Base-by-base conservation (phyloP, 441 rosid genomes). In the Mallotus repandus region DNA sequence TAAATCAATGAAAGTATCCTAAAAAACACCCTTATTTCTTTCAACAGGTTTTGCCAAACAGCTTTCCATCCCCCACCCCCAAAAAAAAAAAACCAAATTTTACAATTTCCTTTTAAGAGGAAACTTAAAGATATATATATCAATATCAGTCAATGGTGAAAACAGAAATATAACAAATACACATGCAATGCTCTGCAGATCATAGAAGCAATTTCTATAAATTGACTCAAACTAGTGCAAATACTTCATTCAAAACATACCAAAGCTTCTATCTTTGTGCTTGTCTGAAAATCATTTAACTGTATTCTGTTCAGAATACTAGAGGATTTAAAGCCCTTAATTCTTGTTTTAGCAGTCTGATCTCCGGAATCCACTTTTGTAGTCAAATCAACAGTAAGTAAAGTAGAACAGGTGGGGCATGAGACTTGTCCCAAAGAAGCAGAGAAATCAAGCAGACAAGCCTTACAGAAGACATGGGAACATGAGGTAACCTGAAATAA, bases 191-290 rank as follows among this genome's bases (percentile, higher is more conserved):
- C 22, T 54, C 22, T 63, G 14, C 35, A 58, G 55, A 25, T 22
- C 50, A 52, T 8, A 69, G 2, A 32, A 66, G 69, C 66, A 74
- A 57, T 62, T 43, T 59, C 22, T 3, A 63, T 66, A 53, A 53
- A 52, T 43, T 56, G 4, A 58, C 68, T 25, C 38, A 50, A 50
- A 62, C 35, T 43, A 76, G 59, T 48, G 56, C 32, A 19, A 25
- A 66, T 56, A 63, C 56, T 77, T 69, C 52, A 56, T 71, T 62
- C 4, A 76, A 55, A 18, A 72, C 89, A 68, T 86, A 96, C 99
- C 97, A 96, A 85, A 74, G 99, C 99, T 81, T 96, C 99, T 70
- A 96, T 93, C 84, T 96, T 96, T 67, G 99, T 96, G 86, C 99
- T 96, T n/a, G 98, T 88, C 86, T 93, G 97, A 80, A 96, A 96